These are phyloP conservation scores for Nigrospora oryzae DNA, from an alignment of 2,329 filamentous ascomycete genomes.

Conservation along the genomic window DNA sequence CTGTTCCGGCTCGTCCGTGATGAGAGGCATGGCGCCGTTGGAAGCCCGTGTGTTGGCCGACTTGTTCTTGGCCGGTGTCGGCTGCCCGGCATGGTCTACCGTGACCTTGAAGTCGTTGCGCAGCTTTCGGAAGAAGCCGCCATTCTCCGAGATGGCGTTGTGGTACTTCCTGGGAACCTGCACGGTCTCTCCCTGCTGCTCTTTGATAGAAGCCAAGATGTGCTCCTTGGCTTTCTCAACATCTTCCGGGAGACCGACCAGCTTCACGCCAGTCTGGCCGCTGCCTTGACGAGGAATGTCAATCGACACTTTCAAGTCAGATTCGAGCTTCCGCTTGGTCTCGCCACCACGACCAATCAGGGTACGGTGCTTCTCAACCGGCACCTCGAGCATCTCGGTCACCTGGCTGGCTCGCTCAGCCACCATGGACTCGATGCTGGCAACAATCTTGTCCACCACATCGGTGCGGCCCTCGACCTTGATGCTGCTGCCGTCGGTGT, in stretches of 20 bases:
- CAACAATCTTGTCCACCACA: slow-evolving; percentile 82
- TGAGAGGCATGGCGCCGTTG: slow-evolving; percentile 68
- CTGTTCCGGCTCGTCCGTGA: slow-evolving; percentile 73
- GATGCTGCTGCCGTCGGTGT: slow-evolving; percentile 73
- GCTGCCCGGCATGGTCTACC: slow-evolving; percentile 80
- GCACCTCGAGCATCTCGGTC: slow-evolving; percentile 70
- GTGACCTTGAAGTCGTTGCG: slow-evolving; percentile 81
- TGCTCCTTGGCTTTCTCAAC: slow-evolving; percentile 84
- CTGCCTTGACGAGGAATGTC: slow-evolving; percentile 89
- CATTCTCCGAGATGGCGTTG: slow-evolving; percentile 78
- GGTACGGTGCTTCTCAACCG: slow-evolving; percentile 80
- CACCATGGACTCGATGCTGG: slow-evolving; percentile 74
- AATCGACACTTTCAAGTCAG: slow-evolving; percentile 75
- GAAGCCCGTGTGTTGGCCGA: slow-evolving; percentile 45
- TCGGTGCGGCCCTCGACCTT: slow-evolving; percentile 78
- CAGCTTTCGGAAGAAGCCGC: slow-evolving; percentile 86
- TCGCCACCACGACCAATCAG: slow-evolving; percentile 91
- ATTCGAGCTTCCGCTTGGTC: slow-evolving; percentile 74
- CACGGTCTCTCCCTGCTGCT: slow-evolving; percentile 82
- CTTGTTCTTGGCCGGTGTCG: slow-evolving; percentile 61
- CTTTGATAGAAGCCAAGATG: slow-evolving; percentile 70
- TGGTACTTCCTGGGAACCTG: slow-evolving; percentile 76
- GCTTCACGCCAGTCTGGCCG: slow-evolving; percentile 75
- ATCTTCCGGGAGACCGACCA: slow-evolving; percentile 68
- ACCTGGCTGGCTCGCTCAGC: slow-evolving; percentile 77